Evolutionary conservation across 1,284 basidiomycete species (phyloP).

Genomic region (Sporisorium iseilematis-ciliati): DNA sequence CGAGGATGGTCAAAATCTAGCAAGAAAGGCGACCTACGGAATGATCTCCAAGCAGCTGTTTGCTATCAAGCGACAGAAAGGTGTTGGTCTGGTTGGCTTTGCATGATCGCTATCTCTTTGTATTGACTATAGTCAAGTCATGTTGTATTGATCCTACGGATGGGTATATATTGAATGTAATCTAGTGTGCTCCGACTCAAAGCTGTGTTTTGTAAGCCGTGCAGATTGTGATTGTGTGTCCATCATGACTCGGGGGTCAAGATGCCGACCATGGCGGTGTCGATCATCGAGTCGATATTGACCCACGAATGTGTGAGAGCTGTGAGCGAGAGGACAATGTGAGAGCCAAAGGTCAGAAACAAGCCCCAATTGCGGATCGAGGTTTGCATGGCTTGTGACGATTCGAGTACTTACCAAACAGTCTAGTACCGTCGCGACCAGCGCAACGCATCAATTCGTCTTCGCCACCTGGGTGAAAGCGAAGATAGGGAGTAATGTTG

Average conservation of each 20-base stretch:
- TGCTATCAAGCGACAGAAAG: constrained; percentile 46
- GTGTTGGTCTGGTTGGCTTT: constrained; percentile 48
- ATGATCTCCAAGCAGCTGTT: constrained; percentile 66
- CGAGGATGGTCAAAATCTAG: constrained; percentile 59
- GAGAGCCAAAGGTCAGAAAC: not conserved
- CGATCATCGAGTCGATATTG: constrained; percentile 91
- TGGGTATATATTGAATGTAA: constrained; percentile 20
- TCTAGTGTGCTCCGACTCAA: constrained; percentile 4
- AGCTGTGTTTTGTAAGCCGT: not conserved
- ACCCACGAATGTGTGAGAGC: constrained; percentile 84
- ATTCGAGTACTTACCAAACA: constrained; percentile 80
- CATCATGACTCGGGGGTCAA: constrained; percentile 69
- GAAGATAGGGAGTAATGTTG: constrained; percentile 91
- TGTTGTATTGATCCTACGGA: constrained; percentile 7
- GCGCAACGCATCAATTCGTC: constrained; percentile 95
- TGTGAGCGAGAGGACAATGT: constrained; percentile 3
- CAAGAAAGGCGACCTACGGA: constrained; percentile 63
- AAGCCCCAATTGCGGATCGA: not conserved
- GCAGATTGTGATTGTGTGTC: not conserved
- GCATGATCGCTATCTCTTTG: constrained; percentile 14
- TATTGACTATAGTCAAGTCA: not conserved
- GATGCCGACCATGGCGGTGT: constrained; percentile 89
- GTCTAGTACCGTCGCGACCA: constrained; percentile 90
- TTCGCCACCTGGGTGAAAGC: constrained; percentile 94
- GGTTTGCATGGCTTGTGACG: not conserved